phyloP scores from a whole-genome alignment of 129 eudicot genomes.

The Glebionis coronaria region DNA sequence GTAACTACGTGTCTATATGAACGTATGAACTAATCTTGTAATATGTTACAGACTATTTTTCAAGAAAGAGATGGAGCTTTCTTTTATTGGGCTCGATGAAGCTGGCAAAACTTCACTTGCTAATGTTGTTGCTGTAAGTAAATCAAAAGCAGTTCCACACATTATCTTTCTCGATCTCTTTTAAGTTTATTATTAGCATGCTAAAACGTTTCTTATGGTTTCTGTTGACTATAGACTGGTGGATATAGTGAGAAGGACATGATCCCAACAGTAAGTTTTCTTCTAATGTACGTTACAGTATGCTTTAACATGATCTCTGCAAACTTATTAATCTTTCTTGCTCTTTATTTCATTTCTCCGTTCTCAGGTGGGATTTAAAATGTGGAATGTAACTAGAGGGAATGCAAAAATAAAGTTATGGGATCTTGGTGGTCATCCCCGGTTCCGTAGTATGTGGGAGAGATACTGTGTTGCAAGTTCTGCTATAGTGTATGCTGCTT shows the following conservation, averaged over 20 bases:
- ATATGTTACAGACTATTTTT: constrained; percentile 80
- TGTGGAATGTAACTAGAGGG: constrained; percentile 97
- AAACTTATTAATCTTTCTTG: background rate
- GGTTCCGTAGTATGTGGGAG: constrained; percentile 99
- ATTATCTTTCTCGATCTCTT: background rate
- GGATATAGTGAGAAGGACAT: constrained; percentile 98
- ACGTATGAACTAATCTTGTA: constrained; percentile 7
- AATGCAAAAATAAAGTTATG: constrained; percentile 94
- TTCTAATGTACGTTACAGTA: constrained; percentile 4
- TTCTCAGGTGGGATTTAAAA: constrained; percentile 99
- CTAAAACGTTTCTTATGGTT: constrained; percentile 14
- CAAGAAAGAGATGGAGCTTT: constrained; percentile 99
- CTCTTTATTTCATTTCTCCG: too few species aligned
- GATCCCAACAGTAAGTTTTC: constrained; percentile 83
- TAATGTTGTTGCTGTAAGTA: constrained; percentile 92
- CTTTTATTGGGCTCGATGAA: constrained; percentile 94
- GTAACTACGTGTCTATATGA: background rate
- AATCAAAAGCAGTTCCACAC: constrained; percentile 15
- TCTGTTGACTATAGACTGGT: constrained; percentile 58
- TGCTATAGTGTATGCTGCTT: constrained; percentile 82
- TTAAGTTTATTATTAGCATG: background rate
- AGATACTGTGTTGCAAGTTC: constrained; percentile 98
- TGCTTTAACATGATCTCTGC: background rate
- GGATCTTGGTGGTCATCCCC: constrained; percentile 99
- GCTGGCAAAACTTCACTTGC: constrained; percentile 99